phyloP scores from a whole-genome alignment of 306 rosid species.

The Vigna nakashimae region DNA sequence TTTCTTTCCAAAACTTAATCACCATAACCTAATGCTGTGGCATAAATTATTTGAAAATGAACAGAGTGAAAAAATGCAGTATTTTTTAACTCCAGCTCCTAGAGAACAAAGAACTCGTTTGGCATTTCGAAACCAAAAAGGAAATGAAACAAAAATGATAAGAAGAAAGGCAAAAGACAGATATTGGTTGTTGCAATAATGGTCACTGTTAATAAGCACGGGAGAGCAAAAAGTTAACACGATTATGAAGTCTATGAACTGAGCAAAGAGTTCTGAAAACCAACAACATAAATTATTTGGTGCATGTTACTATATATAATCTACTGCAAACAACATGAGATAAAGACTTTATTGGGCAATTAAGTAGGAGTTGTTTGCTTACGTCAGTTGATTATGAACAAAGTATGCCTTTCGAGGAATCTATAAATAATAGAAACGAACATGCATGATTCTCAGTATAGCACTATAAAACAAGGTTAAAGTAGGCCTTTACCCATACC shows the following conservation, averaged over 20 bases:
- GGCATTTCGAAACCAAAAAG: slow-evolving; percentile 55
- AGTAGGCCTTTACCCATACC: slow-evolving; percentile 53
- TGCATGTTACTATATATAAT: not conserved
- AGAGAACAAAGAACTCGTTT: slow-evolving; percentile 40
- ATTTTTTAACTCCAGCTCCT: not conserved
- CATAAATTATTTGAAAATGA: slow-evolving; percentile 40
- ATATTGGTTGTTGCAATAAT: slow-evolving; percentile 51
- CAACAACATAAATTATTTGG: not conserved
- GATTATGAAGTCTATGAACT: slow-evolving; percentile 40
- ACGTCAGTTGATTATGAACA: slow-evolving; percentile 47
- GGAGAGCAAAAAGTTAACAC: slow-evolving; percentile 53
- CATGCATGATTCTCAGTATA: slow-evolving; percentile 44
- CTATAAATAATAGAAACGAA: slow-evolving; percentile 33
- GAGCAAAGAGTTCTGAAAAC: too few relatives aligned
- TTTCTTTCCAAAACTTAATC: not conserved
- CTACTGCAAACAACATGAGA: not conserved
- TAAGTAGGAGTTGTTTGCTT: slow-evolving; percentile 33
- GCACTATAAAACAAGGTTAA: not conserved
- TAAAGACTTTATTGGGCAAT: not conserved
- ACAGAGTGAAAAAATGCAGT: slow-evolving; percentile 22
- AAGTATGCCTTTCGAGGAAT: slow-evolving; percentile 65
- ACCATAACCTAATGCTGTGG: slow-evolving; percentile 22
- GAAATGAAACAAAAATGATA: slow-evolving; percentile 45
- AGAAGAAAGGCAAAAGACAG: slow-evolving; percentile 48
- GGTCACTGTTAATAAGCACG: slow-evolving; percentile 57